Evolutionary conservation across 352 stramenopile species (phyloP).

Genomic region (Phytophthora hybrid): DNA sequence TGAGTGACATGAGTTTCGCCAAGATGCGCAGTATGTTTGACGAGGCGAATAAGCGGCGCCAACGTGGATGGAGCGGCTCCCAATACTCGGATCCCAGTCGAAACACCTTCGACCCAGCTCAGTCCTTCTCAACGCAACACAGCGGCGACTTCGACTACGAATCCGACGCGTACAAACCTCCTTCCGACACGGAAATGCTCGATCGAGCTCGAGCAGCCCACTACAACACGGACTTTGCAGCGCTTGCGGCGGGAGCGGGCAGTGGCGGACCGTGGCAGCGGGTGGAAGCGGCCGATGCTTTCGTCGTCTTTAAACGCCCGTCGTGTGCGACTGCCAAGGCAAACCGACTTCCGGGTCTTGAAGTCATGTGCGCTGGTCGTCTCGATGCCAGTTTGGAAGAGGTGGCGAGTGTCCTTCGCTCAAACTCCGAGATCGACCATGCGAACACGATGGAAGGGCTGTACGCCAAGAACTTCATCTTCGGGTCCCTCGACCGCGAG

Average conservation of each 20-base stretch:
- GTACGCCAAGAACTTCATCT: slow-evolving; percentile 39
- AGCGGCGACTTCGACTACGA: slow-evolving; percentile 12
- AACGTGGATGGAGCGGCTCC: slow-evolving; percentile 7
- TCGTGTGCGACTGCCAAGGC: neutral
- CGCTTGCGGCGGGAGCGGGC: slow-evolving; percentile 16
- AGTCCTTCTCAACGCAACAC: slow-evolving; percentile 5
- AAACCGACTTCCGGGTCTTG: slow-evolving; percentile 11
- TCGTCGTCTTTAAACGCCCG: slow-evolving; percentile 23
- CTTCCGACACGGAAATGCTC: slow-evolving; percentile 22
- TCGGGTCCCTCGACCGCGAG: slow-evolving; percentile 34
- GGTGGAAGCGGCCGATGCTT: slow-evolving; percentile 16
- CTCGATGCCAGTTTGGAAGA: slow-evolving; percentile 36
- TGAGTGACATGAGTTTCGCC: neutral
- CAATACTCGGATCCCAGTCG: slow-evolving; percentile 16
- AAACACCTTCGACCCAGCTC: neutral
- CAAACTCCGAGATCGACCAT: slow-evolving; percentile 25
- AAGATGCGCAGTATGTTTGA: neutral
- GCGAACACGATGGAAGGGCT: slow-evolving; percentile 36
- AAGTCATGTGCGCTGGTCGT: slow-evolving; percentile 32
- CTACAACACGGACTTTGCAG: slow-evolving; percentile 17
- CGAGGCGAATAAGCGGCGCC: slow-evolving; percentile 6
- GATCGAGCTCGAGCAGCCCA: slow-evolving; percentile 19
- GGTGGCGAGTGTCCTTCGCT: slow-evolving; percentile 22
- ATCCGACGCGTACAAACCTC: slow-evolving; percentile 11
- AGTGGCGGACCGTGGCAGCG: slow-evolving; percentile 21